A percentile compares a stretch with the other conserved stretches of the same genome.
Conservation (phyloP, 2,329 filamentous ascomycete species). For the Claviceps capensis region DNA sequence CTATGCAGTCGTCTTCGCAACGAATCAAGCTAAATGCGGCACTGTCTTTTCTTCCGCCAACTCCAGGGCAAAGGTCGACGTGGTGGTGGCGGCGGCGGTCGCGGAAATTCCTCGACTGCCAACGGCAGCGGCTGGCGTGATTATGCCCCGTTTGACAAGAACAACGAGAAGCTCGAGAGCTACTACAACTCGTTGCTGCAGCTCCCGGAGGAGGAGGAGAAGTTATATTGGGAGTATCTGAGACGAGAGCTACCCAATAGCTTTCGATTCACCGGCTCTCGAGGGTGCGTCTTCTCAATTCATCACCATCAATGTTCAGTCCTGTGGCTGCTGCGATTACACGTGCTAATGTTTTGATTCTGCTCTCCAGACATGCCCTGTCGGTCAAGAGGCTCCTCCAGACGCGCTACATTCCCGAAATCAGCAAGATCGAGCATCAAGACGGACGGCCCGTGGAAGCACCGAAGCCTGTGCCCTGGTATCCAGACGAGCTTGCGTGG, state of each 20-base stretch:
- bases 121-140: slow-evolving; percentile 19
- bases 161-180: slow-evolving; percentile 71
- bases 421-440: slow-evolving; percentile 67
- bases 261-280: slow-evolving; percentile 93
- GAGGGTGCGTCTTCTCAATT: slow-evolving; percentile 43
- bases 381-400: slow-evolving; percentile 81
- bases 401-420: slow-evolving; percentile 80
- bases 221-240: slow-evolving; percentile 73
- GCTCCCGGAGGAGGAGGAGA: slow-evolving; percentile 63
- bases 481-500: slow-evolving; percentile 90
- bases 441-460: slow-evolving; percentile 74
- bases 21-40: background rate
- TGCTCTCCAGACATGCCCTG: slow-evolving; percentile 58
- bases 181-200: slow-evolving; percentile 75
- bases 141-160: slow-evolving; percentile 44
- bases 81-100: slow-evolving; percentile 21
- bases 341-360: slow-evolving; percentile 9
- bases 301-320: background rate
- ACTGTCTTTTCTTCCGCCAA: slow-evolving; percentile 6
- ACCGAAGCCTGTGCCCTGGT: slow-evolving; percentile 75
- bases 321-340: background rate
- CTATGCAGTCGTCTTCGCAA: background rate
- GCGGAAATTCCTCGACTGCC: slow-evolving; percentile 9
- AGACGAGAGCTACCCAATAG: slow-evolving; percentile 85
- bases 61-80: slow-evolving; percentile 23